Percentiles rank a stretch among this genome's conserved stretches.
Conservation (phyloP, 352 stramenopile genomes). For the Pythium phragmitis region DNA sequence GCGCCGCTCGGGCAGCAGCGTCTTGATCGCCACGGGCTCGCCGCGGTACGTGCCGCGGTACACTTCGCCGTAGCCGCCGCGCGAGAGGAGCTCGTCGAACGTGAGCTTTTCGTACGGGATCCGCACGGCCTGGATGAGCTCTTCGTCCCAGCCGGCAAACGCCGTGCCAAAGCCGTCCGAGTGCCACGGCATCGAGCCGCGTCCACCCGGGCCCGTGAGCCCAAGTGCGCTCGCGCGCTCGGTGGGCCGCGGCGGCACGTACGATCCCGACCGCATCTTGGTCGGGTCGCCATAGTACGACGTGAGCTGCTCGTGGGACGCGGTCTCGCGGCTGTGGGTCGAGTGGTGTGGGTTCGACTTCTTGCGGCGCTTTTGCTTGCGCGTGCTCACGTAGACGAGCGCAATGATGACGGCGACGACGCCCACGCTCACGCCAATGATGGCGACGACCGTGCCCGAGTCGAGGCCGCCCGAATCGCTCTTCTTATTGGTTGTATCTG, state of each 20-base stretch:
- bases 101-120: conserved; percentile 48
- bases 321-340: conserved; percentile 4
- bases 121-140: conserved; percentile 27
- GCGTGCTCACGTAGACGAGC: conserved; percentile 5
- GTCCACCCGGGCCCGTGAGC: neutral
- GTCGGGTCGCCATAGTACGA: conserved; percentile 11
- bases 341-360: neutral
- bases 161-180: conserved; percentile 6
- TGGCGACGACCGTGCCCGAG: conserved; percentile 8
- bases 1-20: conserved; percentile 43
- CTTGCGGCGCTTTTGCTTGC: conserved; percentile 1
- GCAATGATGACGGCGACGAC: conserved; percentile 2
- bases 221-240: neutral
- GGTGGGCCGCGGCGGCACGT: neutral
- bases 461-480: conserved; percentile 1
- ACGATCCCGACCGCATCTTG: neutral
- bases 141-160: conserved; percentile 17
- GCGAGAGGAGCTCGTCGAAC: conserved; percentile 41
- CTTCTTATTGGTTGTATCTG: neutral
- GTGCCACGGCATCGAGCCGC: neutral
- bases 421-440: conserved; percentile 10
- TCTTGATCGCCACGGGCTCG: conserved; percentile 58
- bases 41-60: conserved; percentile 43
- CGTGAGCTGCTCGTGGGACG: conserved; percentile 8
- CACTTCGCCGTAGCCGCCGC: conserved; percentile 50